These are phyloP conservation scores for Pyrenula massariospora DNA, from an alignment of 495 filamentous ascomycete species.

Conservation along the genomic window DNA sequence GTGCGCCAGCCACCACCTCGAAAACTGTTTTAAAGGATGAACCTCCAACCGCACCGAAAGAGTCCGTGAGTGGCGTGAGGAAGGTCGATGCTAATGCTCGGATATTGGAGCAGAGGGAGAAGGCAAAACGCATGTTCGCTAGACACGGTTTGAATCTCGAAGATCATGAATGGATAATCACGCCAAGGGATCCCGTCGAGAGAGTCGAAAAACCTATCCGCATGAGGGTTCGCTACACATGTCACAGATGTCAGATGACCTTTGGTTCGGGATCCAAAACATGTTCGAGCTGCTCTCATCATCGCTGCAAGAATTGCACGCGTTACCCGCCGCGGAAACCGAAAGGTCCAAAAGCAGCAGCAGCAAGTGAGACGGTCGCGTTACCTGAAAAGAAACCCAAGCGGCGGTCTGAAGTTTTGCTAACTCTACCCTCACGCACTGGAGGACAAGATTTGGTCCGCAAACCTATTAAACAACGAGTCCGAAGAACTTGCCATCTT, in stretches of 20 bases:
- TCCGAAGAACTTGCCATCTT: conserved; percentile 66
- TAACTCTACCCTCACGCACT: conserved; percentile 52
- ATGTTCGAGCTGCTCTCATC: conserved; percentile 64
- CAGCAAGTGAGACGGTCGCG: background rate
- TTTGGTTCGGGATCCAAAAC: conserved; percentile 57
- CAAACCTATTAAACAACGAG: conserved; percentile 52
- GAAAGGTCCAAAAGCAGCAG: conserved; percentile 2
- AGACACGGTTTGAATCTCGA: conserved; percentile 64
- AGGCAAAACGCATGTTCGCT: conserved; percentile 57
- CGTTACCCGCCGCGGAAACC: conserved; percentile 48
- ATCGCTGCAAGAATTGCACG: conserved; percentile 67
- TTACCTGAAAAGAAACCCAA: conserved; percentile 10
- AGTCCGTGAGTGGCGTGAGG: background rate
- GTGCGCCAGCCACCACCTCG: background rate
- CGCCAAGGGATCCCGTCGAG: conserved; percentile 42
- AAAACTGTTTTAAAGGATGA: background rate
- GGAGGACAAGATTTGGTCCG: conserved; percentile 61
- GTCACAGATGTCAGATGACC: conserved; percentile 63
- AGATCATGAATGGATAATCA: conserved; percentile 53
- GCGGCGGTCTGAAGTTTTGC: conserved; percentile 12
- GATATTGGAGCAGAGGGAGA: conserved; percentile 41
- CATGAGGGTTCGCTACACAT: conserved; percentile 79
- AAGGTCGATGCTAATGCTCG: background rate
- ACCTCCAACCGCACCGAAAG: background rate
- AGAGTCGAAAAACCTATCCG: conserved; percentile 83